Base-by-base conservation (phyloP, 2,329 filamentous ascomycete species). In the Phialocephala subalpina region DNA sequence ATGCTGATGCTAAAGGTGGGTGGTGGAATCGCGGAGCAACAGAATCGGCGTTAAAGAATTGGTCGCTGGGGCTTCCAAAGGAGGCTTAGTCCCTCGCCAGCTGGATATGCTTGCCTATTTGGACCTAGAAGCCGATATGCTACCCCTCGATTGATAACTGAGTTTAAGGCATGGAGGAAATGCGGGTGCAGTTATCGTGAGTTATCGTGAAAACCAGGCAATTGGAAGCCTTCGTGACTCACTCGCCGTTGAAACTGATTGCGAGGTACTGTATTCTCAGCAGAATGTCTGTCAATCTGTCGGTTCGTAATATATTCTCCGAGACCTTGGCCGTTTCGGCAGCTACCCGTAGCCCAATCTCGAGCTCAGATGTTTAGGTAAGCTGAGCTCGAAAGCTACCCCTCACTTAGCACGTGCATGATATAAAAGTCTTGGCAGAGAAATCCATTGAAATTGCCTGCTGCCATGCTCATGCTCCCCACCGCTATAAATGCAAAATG, bases 401-500 rank as follows among this genome's bases (percentile, higher is more conserved):
- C 55, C 55, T 57, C 55, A 57, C 25, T 35, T 61, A 18, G 36
- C 55, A 57, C 55, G 35, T 57, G 55, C 55, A 22, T 4, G 9
- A 36, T 22, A 57, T 2, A n/a, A 20, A 53, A 38, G 11, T 35
- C 55, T 57, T 38, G 55, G 55, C 33, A 38, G 22, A n/a, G 16
- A 57, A 36, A 20, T 36, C 55, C 5, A 25, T 20, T 33, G 27
- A n/a, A 57, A 20, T 38, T 57, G 55, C 20, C 52, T 55, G 7
- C 14, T 14, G 18, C 38, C 38, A 18, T 49, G 33, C 20, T 29
- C 18, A 57, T 57, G 35, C 29, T 38, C 16, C 35, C 18, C 33
- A 40, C 8, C 55, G 7, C 16, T 57, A 16, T 36, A 57, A 36
- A 57, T 57, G 55, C 55, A 57, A 38, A 57, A 57, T 57, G 55